Percentiles rank a stretch among this genome's conserved stretches.
These are phyloP conservation scores for Pythium angustatum DNA, from an alignment of 352 stramenopile species.

Conservation along the genomic window DNA sequence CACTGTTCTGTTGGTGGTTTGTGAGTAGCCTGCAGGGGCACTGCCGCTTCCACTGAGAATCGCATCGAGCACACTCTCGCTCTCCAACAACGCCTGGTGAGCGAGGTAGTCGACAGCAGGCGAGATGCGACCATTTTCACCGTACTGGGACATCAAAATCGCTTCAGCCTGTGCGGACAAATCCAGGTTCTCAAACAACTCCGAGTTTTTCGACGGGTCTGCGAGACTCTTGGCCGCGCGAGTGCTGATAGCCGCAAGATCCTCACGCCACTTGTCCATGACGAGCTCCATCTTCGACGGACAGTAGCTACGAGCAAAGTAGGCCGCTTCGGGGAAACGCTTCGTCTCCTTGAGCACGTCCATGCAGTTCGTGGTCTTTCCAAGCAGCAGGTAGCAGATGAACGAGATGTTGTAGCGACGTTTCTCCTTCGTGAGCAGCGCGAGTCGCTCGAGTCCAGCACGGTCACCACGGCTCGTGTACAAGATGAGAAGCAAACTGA, in stretches of 20 bases:
- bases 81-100: conserved; percentile 63
- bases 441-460: conserved; percentile 89
- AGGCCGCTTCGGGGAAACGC: conserved; percentile 96
- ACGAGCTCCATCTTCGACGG: conserved; percentile 95
- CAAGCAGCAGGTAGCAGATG: conserved; percentile 93
- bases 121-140: conserved; percentile 41
- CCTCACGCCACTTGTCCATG: conserved; percentile 96
- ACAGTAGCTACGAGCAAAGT: conserved; percentile 98
- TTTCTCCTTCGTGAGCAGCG: conserved; percentile 82
- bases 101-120: conserved; percentile 80
- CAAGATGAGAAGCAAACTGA: conserved; percentile 95
- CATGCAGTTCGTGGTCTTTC: conserved; percentile 95
- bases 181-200: conserved; percentile 96
- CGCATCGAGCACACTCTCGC: conserved; percentile 52
- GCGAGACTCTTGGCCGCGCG: conserved; percentile 95
- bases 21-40: conserved; percentile 14
- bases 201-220: conserved; percentile 89
- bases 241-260: conserved; percentile 83
- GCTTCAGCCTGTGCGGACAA: conserved; percentile 94
- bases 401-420: conserved; percentile 97
- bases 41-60: conserved; percentile 34
- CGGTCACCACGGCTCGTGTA: conserved; percentile 96
- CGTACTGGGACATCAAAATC: conserved; percentile 84
- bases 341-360: conserved; percentile 95
- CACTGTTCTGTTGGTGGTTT: background rate